Evolutionary conservation across 2,329 filamentous ascomycete genomes (phyloP), one percentile per base, ranked within the genome.

Genomic region (Delphinella strobiligena): DNA sequence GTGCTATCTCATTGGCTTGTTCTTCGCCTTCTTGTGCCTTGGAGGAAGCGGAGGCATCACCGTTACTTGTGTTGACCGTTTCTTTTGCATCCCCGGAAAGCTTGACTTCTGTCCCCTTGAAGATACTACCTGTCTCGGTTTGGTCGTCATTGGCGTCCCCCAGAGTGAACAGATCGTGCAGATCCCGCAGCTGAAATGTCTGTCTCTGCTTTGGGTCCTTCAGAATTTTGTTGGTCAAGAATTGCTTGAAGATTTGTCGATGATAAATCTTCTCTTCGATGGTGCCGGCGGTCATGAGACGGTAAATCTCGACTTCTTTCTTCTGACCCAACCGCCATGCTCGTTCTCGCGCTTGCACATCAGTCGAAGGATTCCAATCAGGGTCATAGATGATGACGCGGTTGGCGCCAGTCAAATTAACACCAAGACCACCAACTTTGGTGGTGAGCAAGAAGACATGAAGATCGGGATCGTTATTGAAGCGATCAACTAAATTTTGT

Each of bases 251-350:
- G 37, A 98, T 91, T 55, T 98, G 91, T 12, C 93, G 82, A 59
- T 98, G 89, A 47, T 96, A 98, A 19, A 98, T 98, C 65, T 98
- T 98, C 61, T 98, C 91, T 56, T 98, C 91, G 17, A 98, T 98
- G 0, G 93, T 98, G 1, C 91, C 91, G 4, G 89, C 86, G 3
- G 86, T 94, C 83, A 98, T 93, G n/a, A 98, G 71, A 27, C 93
- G 82, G 58, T 95, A 98, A 16, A 98, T 94, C 4, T 86, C 88
- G 19, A 98, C 91, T 35, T 94, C 86, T 39, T 82, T 80, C 60
- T 93, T 95, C 63, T 98, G 91, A 1, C 91, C 91, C 2, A 98
- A 66, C 42, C 91, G 78, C 91, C 91, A 98, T 4, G 93, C 91
- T 53, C 91, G 76, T 61, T 98, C 91, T 35, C 91, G 80, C 12